Base-by-base conservation (phyloP, 352 stramenopile genomes). In the Globisporangium splendens region DNA sequence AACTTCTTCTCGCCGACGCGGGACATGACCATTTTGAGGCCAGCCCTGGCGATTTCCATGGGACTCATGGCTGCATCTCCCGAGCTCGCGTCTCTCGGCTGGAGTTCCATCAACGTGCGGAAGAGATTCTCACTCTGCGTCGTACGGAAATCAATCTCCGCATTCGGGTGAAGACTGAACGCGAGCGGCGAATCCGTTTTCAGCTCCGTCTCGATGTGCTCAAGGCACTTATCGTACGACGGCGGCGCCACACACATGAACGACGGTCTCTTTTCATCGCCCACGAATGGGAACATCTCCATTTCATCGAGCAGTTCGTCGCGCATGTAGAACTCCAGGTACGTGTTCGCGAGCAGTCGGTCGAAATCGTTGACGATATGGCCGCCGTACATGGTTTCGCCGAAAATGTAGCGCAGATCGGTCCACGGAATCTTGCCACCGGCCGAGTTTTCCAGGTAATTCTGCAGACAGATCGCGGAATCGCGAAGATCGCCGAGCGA, bases 271-370 rank as follows among this genome's bases (percentile, higher is more conserved):
- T 98, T 98, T 54, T 99, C 96, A 44, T 99, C 95, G 12, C 97
- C 93, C 0, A 97, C 90, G 64, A 98, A 99, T 20, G 96, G 96
- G 73, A 98, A 99, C 80, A 99, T 96, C 63, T 99, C 96, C 73
- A 97, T 98, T 70, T 99, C 96, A 65, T 99, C 96, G 35, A 99
- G 69, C 46, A 99, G 68, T 62, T 99, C 95, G 56, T 99, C 96
- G 47, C 96, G 95, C 92, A 99, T 98, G 86, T 97, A 98, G 63
- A 97, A 98, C 58, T 98, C 93, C n/a, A 99, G 79, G 76, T 99
- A 99, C 51, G 95, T 98, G 56, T 98, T 98, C 54, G 92, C 89
- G 13, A 99, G 59, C 21, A 98, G 68, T 22, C 93, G 79, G 59
- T 98, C 95, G 59, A 97, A 98, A 67, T 98, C 95, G 68, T 98